These are phyloP conservation scores for Ustilago cynodontis DNA, from an alignment of 1,284 basidiomycete genomes.

Conservation along the genomic window DNA sequence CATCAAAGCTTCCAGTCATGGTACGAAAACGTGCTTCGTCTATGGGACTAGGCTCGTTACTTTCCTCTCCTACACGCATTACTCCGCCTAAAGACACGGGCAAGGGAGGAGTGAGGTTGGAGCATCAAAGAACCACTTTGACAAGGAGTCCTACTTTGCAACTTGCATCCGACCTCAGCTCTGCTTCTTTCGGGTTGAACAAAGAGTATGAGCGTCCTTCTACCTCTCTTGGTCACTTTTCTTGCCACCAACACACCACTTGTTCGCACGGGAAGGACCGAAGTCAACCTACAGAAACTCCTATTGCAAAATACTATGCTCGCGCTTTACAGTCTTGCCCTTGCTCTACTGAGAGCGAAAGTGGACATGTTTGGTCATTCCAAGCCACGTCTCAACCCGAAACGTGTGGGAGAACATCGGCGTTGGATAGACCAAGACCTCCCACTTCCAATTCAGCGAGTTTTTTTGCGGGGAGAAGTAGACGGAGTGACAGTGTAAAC, in stretches of 20 bases:
- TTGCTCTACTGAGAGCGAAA: neutral
- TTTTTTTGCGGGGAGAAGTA: slow-evolving; percentile 36
- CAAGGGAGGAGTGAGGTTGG: neutral
- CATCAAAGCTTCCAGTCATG: slow-evolving; percentile 34
- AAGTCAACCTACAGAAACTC: slow-evolving; percentile 11
- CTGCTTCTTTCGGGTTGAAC: no score
- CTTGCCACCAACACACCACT: neutral
- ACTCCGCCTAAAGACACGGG: neutral
- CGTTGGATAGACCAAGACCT: slow-evolving; percentile 49
- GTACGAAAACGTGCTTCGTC: slow-evolving; percentile 33
- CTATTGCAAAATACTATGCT: slow-evolving; percentile 43
- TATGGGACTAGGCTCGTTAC: slow-evolving; percentile 16
- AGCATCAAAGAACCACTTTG: neutral
- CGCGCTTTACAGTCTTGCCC: slow-evolving; percentile 1
- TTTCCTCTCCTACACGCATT: slow-evolving; percentile 7
- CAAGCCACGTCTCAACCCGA: no score
- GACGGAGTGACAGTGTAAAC: slow-evolving; percentile 15
- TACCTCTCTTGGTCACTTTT: slow-evolving; percentile 45
- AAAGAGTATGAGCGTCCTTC: slow-evolving; percentile 35
- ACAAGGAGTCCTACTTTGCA: no score
- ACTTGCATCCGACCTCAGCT: no score
- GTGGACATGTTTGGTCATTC: no score
- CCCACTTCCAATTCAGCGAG: slow-evolving; percentile 30
- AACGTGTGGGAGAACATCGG: slow-evolving; percentile 12
- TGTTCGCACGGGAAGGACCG: neutral